phyloP scores from a whole-genome alignment of 106 monocot species.

The Narthecium ossifragum region DNA sequence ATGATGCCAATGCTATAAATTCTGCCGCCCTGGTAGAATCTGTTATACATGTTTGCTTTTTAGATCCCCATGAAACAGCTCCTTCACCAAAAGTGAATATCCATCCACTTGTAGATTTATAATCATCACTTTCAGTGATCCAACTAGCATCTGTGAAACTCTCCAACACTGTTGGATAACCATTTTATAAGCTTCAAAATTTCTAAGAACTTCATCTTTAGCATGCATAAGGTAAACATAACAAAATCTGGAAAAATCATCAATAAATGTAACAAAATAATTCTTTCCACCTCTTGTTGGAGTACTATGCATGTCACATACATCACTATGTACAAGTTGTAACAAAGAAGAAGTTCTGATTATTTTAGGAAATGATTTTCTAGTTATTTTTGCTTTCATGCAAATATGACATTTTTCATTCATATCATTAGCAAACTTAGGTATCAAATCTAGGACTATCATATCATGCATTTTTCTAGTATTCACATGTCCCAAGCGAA shows the following conservation, averaged over 20 bases:
- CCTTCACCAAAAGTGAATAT: too few species aligned
- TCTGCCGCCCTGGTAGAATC: too few species aligned
- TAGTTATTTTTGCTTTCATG: background rate
- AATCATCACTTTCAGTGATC: too few species aligned
- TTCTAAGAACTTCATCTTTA: background rate
- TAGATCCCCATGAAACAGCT: too few species aligned
- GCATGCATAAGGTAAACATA: background rate
- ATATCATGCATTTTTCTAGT: background rate
- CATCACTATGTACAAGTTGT: background rate
- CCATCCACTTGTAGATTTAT: too few species aligned
- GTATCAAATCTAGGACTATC: background rate
- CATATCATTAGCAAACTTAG: background rate
- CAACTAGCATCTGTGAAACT: too few species aligned
- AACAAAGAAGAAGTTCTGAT: background rate
- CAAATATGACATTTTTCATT: conserved; percentile 3
- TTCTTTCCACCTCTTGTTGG: background rate
- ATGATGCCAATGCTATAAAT: too few species aligned
- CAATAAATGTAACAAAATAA: background rate
- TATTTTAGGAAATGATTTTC: background rate
- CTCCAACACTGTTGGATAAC: too few species aligned
- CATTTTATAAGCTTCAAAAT: background rate
- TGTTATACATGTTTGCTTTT: too few species aligned
- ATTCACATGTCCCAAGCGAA: conserved; percentile 2
- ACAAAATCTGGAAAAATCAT: background rate
- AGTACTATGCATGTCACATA: background rate